These are phyloP conservation scores for Sporormia fimetaria DNA, from an alignment of 495 filamentous ascomycete species.

Conservation along the genomic window DNA sequence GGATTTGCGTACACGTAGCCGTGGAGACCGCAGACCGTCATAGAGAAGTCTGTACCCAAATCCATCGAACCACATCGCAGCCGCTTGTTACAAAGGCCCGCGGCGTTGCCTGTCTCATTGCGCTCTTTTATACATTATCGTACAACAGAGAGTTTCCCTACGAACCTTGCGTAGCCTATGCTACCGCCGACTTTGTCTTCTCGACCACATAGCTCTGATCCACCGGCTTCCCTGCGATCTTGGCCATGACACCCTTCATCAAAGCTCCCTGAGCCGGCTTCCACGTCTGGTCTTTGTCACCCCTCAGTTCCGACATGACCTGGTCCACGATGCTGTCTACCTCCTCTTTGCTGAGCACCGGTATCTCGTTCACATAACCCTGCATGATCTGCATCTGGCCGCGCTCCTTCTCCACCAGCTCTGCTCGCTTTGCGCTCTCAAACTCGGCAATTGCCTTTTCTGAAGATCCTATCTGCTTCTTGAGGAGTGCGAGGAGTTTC, in stretches of 20 bases:
- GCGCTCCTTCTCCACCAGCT: constrained; percentile 49
- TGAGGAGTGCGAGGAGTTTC: constrained; percentile 47
- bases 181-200: too few species aligned
- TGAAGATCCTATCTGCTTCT: constrained; percentile 41
- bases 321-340: constrained; percentile 37
- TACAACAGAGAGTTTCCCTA: too few species aligned
- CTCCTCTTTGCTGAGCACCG: constrained; percentile 39
- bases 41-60: too few species aligned
- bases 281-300: constrained; percentile 35
- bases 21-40: too few species aligned
- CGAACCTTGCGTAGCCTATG: too few species aligned
- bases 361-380: constrained; percentile 45
- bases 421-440: constrained; percentile 38
- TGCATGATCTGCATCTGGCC: constrained; percentile 44
- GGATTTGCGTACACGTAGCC: too few species aligned
- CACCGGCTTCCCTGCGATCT: constrained; percentile 44
- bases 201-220: constrained; percentile 41
- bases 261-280: constrained; percentile 35
- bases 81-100: too few species aligned
- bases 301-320: constrained; percentile 37
- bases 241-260: constrained; percentile 39
- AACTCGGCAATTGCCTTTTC: constrained; percentile 45
- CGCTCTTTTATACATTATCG: too few species aligned
- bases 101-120: too few species aligned
- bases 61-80: too few species aligned